A percentile compares a stretch with the other conserved stretches of the same genome.
These are phyloP conservation scores for Mollisiaceae sp. DNA, from an alignment of 2,329 filamentous ascomycete species.

Conservation along the genomic window DNA sequence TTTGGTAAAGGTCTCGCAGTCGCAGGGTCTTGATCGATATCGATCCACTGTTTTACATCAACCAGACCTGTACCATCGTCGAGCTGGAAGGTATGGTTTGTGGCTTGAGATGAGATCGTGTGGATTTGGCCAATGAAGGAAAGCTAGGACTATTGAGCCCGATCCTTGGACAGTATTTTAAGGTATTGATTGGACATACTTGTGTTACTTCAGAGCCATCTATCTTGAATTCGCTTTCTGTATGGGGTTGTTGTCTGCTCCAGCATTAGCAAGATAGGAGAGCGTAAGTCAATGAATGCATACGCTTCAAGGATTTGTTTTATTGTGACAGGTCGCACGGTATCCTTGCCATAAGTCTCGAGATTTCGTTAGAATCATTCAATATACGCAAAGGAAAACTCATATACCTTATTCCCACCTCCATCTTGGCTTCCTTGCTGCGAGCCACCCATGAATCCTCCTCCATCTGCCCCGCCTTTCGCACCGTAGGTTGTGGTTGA, in stretches of 20 bases:
- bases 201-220: constrained; percentile 75
- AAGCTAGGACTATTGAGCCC: constrained; percentile 54
- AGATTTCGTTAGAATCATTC: background rate
- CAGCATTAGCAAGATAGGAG: constrained; percentile 21
- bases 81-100: constrained; percentile 89
- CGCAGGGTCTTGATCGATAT: constrained; percentile 49
- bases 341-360: constrained; percentile 72
- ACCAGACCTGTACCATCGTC: constrained; percentile 94
- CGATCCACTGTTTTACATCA: constrained; percentile 87
- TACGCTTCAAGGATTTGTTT: constrained; percentile 86
- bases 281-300: constrained; percentile 14
- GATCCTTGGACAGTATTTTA: background rate
- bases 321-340: constrained; percentile 90
- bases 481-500: constrained; percentile 48
- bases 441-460: constrained; percentile 66
- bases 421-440: constrained; percentile 62
- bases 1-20: constrained; percentile 58
- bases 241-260: constrained; percentile 66
- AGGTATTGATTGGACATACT: constrained; percentile 41
- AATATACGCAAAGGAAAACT: background rate
- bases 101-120: constrained; percentile 82
- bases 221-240: constrained; percentile 79
- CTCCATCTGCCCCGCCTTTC: constrained; percentile 63
- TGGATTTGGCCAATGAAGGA: constrained; percentile 92
- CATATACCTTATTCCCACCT: constrained; percentile 52